Evolutionary conservation across 139 green algal genomes (phyloP).

Genomic region (Chlamydomonas applanata): DNA sequence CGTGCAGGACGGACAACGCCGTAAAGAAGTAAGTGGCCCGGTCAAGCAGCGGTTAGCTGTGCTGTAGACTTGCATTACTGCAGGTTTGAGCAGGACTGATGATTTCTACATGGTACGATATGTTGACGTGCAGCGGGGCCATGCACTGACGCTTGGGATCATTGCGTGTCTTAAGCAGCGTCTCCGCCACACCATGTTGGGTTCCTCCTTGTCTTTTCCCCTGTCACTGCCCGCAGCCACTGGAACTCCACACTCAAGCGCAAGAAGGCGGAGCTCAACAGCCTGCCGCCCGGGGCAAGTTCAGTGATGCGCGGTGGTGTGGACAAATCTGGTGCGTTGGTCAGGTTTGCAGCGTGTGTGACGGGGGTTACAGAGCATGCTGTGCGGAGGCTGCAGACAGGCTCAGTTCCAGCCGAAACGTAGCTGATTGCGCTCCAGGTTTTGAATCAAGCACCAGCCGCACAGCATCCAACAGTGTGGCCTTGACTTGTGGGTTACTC

Average conservation of each 20-base stretch:
- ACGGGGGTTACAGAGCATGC: not conserved
- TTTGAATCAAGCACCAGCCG: too few relatives aligned
- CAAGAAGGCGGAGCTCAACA: not conserved
- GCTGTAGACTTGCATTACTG: too few relatives aligned
- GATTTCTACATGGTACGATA: too few relatives aligned
- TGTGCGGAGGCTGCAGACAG: not conserved
- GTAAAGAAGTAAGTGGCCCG: slow-evolving; percentile 40
- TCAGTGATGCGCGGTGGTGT: not conserved
- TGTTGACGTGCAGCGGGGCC: too few relatives aligned
- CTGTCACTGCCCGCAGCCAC: slow-evolving; percentile 6
- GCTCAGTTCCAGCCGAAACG: not conserved
- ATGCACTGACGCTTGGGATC: too few relatives aligned
- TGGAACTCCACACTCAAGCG: slow-evolving; percentile 15
- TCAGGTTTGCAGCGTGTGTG: not conserved
- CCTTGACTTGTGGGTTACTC: too few relatives aligned
- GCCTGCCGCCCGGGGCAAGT: not conserved
- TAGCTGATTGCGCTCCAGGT: not conserved
- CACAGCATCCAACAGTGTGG: too few relatives aligned
- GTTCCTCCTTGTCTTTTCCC: not conserved
- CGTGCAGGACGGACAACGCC: slow-evolving; percentile 41
- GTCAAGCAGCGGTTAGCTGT: too few relatives aligned
- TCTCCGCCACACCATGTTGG: not conserved
- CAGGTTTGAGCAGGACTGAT: too few relatives aligned
- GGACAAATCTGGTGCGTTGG: not conserved
- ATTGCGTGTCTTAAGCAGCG: too few relatives aligned